Evolutionary conservation across 2,329 filamentous ascomycete genomes (phyloP), one percentile per base, ranked within the genome.

Genomic region (Aspergillus fructus): DNA sequence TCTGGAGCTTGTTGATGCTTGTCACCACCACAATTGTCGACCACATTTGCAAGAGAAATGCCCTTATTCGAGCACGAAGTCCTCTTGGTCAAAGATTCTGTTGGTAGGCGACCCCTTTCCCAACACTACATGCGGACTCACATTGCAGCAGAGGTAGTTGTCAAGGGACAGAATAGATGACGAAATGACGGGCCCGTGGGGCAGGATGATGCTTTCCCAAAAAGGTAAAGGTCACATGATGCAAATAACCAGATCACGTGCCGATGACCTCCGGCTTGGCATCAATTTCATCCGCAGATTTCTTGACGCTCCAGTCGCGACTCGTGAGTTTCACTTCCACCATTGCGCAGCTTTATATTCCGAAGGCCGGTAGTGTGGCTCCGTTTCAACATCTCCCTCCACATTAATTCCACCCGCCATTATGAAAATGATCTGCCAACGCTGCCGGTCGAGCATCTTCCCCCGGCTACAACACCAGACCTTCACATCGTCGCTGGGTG

Each of bases 391-490:
- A 11, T n/a, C 8, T 3, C n/a, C 24, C n/a, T 7, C n/a, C 3
- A 23, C 39, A 13, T 33, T 7, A 43, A 13, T 23, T 21, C 15
- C 24, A 12, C 6, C 23, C 5, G 4, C 2, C 30, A 30, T 41
- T 23, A 40, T 23, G 37, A 62, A 52, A 51, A 77, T 77, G 74
- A 74, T 77, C 53, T 78, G 75, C 68, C 70, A 70, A 63, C 70
- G 71, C 53, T 77, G 75, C 61, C 74, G 75, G 47, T 72, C 70
- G 15, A 70, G 66, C 61, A 69, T 77, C 60, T 64, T 77, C 59
- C 72, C 70, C 43, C 74, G 74, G 56, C 64, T 77, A 24, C 69
- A 71, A 54, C 71, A 69, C 53, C 68, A 69, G 48, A 61, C 61
- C 23, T 55, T 70, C 53, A 59, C 64, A 54, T 63, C 67, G 49